Base-by-base conservation (phyloP, 768 basidiomycete genomes). In the Amanita jacksonii region DNA sequence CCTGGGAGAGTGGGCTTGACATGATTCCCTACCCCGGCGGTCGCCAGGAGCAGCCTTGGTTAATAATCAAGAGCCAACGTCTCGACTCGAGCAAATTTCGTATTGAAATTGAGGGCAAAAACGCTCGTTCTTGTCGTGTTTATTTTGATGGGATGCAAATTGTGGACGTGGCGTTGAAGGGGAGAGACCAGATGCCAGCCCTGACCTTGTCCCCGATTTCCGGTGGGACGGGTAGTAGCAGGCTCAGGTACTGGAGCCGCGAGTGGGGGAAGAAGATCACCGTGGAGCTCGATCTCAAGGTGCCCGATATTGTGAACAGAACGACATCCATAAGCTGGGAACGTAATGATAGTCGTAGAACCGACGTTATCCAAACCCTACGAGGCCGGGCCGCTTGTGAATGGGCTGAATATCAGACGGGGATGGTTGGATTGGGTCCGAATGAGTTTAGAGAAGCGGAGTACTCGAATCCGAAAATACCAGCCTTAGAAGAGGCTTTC, bases 331-430 rank as follows among this genome's bases (percentile, higher is more conserved):
- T n/a, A n/a, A n/a, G n/a, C n/a, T n/a, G n/a, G n/a, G n/a, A n/a
- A n/a, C n/a, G n/a, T n/a, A n/a, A n/a, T n/a, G n/a, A n/a, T n/a
- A n/a, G n/a, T n/a, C n/a, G n/a, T n/a, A n/a, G n/a, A n/a, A n/a
- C n/a, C n/a, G n/a, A n/a, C n/a, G n/a, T n/a, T n/a, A n/a, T n/a
- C n/a, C n/a, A n/a, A n/a, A n/a, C n/a, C 34, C 24, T 43, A 10
- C 33, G 45, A 22, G 83, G 78, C 20, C 66, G 69, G 3, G 67
- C 77, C 15, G 74, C 71, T 13, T 82, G 80, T 48, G 72, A 74
- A 43, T 84, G 80, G 76, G 73, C 69, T n/a, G 82, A 85, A 54
- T 77, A 79, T 51, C 73, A 75, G 58, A 74, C 73, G 52, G 77
- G 57, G 33, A 72, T 67, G 49, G 16, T 37, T 27, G 46, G 46